Conservation (phyloP, 1,284 basidiomycete species). For the Lentinula novae-zelandiae region DNA sequence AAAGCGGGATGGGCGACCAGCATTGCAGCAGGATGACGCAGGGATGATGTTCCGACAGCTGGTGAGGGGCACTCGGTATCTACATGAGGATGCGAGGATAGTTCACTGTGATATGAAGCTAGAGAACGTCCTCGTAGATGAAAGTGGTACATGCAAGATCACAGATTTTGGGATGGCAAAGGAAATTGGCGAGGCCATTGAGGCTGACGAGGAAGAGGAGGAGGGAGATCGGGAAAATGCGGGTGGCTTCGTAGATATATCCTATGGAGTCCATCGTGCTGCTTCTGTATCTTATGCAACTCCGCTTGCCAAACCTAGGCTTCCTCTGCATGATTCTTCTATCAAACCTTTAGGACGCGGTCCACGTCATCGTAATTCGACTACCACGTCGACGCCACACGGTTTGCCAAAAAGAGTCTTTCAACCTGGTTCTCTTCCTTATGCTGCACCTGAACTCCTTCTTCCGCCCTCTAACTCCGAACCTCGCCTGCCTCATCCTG, state of each 20-base stretch:
- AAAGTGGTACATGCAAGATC: conserved; percentile 77
- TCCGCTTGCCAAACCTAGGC: conserved; percentile 20
- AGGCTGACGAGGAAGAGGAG: conserved; percentile 35
- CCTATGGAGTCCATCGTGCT: conserved; percentile 29
- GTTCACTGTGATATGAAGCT: conserved; percentile 95
- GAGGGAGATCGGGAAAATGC: conserved; percentile 25
- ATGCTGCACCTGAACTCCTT: conserved; percentile 69
- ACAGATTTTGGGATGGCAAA: conserved; percentile 82
- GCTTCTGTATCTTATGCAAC: conserved; percentile 26
- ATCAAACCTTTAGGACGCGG: conserved; percentile 28
- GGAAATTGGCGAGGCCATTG: conserved; percentile 50
- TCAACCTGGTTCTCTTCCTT: conserved; percentile 86
- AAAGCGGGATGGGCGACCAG: conserved; percentile 63
- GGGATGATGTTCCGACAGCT: conserved; percentile 90
- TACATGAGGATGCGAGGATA: conserved; percentile 77
- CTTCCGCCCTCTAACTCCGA: conserved; percentile 3
- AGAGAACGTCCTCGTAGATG: conserved; percentile 93
- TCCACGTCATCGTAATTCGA: conserved; percentile 57
- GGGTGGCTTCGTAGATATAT: conserved; percentile 10
- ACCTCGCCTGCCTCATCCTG: conserved; percentile 42
- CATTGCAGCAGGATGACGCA: conserved; percentile 70
- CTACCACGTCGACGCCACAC: conserved; percentile 38
- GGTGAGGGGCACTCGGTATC: conserved; percentile 79
- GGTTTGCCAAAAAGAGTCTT: conserved; percentile 29
- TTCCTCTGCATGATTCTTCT: conserved; percentile 22